These are phyloP conservation scores for Fusarium dimerum DNA, from an alignment of 2,329 filamentous ascomycete species.

Conservation along the genomic window DNA sequence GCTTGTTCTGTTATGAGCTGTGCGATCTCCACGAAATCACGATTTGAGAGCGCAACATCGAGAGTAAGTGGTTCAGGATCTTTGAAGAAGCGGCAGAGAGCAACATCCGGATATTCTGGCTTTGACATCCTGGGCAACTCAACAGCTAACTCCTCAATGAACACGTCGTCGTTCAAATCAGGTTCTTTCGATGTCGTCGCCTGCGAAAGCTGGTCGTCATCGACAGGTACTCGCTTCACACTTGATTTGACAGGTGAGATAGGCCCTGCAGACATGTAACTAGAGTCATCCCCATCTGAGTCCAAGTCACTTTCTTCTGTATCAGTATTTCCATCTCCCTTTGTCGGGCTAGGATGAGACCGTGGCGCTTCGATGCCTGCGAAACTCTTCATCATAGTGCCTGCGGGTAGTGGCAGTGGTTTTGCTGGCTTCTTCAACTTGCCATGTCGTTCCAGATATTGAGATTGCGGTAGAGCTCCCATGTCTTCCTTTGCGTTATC, in stretches of 20 bases:
- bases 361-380: conserved; percentile 27
- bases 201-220: conserved; percentile 57
- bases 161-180: conserved; percentile 45
- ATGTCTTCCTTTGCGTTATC: conserved; percentile 32
- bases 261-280: conserved; percentile 51
- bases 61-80: conserved; percentile 56
- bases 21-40: conserved; percentile 65
- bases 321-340: conserved; percentile 41
- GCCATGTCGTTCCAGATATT: conserved; percentile 50
- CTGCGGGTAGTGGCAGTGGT: conserved; percentile 19
- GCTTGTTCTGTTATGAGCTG: conserved; percentile 74
- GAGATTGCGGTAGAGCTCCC: conserved; percentile 45
- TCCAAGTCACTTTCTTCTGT: conserved; percentile 51
- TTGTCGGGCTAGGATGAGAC: conserved; percentile 38
- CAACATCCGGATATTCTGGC: conserved; percentile 49
- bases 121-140: conserved; percentile 53
- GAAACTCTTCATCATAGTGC: conserved; percentile 30
- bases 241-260: conserved; percentile 52
- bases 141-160: conserved; percentile 47
- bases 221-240: conserved; percentile 46
- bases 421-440: conserved; percentile 42
- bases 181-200: conserved; percentile 53
- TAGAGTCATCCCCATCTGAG: conserved; percentile 59
- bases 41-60: conserved; percentile 50
- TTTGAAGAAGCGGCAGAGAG: conserved; percentile 57